Conservation (phyloP, 345 rosid species). For the Gynandropsis gynandra region DNA sequence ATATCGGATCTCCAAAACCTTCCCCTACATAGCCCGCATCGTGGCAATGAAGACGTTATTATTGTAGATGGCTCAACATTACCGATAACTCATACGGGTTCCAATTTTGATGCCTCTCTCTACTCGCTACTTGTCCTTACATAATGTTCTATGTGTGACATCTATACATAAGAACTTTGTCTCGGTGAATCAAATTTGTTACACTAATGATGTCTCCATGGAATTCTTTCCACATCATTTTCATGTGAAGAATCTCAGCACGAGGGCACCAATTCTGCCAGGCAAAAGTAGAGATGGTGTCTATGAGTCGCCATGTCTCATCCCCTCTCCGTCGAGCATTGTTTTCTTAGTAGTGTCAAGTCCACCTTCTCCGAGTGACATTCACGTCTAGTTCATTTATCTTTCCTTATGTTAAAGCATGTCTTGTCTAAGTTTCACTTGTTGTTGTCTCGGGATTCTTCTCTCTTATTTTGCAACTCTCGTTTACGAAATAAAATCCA, state of each 20-base stretch:
- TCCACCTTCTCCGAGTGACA: background rate
- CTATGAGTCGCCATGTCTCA: background rate
- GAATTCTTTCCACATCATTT: conserved; percentile 5
- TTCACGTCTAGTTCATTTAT: background rate
- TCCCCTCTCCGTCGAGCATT: background rate
- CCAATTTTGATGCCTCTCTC: background rate
- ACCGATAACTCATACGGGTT: conserved; percentile 1
- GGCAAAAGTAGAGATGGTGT: background rate
- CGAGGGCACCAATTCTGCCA: background rate
- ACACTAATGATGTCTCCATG: conserved; percentile 6
- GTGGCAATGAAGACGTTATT: background rate
- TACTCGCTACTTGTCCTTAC: background rate
- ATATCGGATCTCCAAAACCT: background rate
- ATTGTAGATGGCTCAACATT: background rate
- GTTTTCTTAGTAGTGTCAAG: too few species aligned
- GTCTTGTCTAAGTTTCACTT: background rate
- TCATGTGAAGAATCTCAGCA: conserved; percentile 10
- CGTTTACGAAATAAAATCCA: background rate
- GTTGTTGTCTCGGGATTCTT: background rate
- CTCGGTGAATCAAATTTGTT: background rate
- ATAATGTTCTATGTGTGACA: background rate
- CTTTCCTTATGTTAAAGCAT: background rate
- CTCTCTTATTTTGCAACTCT: background rate
- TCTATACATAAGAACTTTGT: background rate
- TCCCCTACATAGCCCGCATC: background rate